A percentile compares a stretch with the other conserved stretches of the same genome.
Evolutionary conservation across 2,329 filamentous ascomycete genomes (phyloP).

Genomic region (Diaporthe longicolla): DNA sequence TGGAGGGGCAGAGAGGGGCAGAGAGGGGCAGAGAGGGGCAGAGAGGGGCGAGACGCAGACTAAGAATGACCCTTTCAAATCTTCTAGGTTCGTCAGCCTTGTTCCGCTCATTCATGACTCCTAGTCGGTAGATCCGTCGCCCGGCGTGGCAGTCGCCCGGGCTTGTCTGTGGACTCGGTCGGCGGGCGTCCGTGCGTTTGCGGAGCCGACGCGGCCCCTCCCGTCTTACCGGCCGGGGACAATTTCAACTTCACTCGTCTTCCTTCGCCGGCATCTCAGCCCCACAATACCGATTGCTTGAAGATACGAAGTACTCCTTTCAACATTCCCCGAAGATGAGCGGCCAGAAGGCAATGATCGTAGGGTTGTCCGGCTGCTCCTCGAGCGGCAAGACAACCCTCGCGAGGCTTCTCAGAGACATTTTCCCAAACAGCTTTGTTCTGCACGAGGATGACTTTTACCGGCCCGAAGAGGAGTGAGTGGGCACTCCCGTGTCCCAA

Average conservation of each 20-base stretch:
- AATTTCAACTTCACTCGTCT: slow-evolving; percentile 24
- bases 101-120: not conserved
- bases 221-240: not conserved
- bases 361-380: slow-evolving; percentile 90
- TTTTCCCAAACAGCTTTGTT: slow-evolving; percentile 84
- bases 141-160: not conserved
- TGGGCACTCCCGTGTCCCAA: slow-evolving; percentile 34
- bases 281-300: not conserved
- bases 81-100: not conserved
- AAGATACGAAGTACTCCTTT: not conserved
- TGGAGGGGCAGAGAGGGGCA: not conserved
- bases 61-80: not conserved
- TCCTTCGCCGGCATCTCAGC: not conserved
- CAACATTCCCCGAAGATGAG: slow-evolving; percentile 49
- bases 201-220: slow-evolving; percentile 29
- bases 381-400: slow-evolving; percentile 97
- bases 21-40: no score
- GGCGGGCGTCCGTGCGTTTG: not conserved
- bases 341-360: slow-evolving; percentile 69
- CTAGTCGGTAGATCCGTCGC: not conserved
- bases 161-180: not conserved
- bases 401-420: slow-evolving; percentile 83
- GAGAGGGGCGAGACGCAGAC: not conserved
- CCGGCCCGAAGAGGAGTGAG: slow-evolving; percentile 79
- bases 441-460: slow-evolving; percentile 98